Conservation (phyloP, 2,329 filamentous ascomycete genomes). For the Verticillium dahliae region DNA sequence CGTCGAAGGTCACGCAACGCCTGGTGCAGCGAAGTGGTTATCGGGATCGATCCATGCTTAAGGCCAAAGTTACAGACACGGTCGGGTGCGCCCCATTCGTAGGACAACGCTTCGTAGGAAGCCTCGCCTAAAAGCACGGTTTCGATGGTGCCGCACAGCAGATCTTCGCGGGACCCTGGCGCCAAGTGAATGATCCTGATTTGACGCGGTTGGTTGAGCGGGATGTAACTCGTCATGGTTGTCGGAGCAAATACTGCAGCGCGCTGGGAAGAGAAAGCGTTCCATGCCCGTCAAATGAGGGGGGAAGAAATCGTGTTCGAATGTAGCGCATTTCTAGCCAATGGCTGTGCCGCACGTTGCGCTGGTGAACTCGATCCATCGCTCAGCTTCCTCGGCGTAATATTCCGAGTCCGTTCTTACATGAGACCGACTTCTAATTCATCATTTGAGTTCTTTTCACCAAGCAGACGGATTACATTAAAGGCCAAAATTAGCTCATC, state of each 20-base stretch:
- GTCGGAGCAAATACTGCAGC: background rate
- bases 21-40: background rate
- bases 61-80: background rate
- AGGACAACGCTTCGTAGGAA: conserved; percentile 12
- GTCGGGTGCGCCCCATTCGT: conserved; percentile 11
- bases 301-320: background rate
- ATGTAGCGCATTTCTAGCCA: background rate
- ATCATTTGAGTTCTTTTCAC: too few relatives aligned
- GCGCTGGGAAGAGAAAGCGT: too few relatives aligned
- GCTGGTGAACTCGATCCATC: background rate
- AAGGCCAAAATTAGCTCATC: too few relatives aligned
- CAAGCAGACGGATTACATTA: too few relatives aligned
- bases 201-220: background rate
- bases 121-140: background rate
- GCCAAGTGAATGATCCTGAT: background rate
- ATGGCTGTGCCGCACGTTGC: background rate
- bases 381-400: too few relatives aligned
- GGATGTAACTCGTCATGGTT: background rate
- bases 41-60: background rate
- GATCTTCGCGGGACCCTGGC: background rate
- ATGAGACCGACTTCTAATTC: too few relatives aligned
- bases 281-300: background rate
- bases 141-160: background rate
- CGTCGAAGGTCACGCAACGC: conserved; percentile 1
- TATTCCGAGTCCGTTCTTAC: too few relatives aligned